Conservation (phyloP, 306 rosid genomes). For the Cicer chorassanicum region DNA sequence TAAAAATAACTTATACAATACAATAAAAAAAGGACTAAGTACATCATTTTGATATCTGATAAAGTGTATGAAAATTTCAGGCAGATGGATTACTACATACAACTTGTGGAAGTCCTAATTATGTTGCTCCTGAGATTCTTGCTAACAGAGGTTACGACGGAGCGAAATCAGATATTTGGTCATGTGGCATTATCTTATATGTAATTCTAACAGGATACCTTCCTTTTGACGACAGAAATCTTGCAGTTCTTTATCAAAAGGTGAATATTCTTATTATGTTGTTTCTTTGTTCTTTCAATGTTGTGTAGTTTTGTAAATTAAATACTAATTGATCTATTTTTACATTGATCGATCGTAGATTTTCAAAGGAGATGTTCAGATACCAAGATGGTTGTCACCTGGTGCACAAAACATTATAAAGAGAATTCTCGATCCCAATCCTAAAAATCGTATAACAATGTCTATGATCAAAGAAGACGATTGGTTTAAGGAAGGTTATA, state of each 20-base stretch:
- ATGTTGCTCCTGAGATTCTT: conserved; percentile 95
- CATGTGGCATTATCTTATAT: conserved; percentile 90
- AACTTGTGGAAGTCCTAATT: conserved; percentile 96
- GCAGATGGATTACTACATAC: conserved; percentile 89
- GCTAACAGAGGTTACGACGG: conserved; percentile 89
- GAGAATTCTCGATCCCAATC: conserved; percentile 83
- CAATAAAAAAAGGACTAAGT: neutral
- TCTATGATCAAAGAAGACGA: conserved; percentile 68
- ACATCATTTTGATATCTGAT: neutral
- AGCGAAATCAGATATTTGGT: conserved; percentile 90
- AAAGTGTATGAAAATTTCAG: conserved; percentile 51
- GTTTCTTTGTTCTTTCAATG: neutral
- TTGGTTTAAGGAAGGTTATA: conserved; percentile 75
- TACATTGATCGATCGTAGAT: conserved; percentile 52
- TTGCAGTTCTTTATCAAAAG: conserved; percentile 88
- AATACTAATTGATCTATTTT: neutral
- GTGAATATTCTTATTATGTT: conserved; percentile 41
- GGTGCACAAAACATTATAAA: conserved; percentile 67
- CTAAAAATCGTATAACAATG: conserved; percentile 65
- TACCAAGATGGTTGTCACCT: conserved; percentile 76
- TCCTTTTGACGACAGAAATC: conserved; percentile 93
- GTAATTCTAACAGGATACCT: conserved; percentile 83
- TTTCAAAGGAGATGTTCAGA: conserved; percentile 65
- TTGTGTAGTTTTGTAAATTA: conserved; percentile 7
- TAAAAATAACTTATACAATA: neutral